phyloP scores from a whole-genome alignment of 805 yeast genomes.

The Nakazawaea anatomiae region DNA sequence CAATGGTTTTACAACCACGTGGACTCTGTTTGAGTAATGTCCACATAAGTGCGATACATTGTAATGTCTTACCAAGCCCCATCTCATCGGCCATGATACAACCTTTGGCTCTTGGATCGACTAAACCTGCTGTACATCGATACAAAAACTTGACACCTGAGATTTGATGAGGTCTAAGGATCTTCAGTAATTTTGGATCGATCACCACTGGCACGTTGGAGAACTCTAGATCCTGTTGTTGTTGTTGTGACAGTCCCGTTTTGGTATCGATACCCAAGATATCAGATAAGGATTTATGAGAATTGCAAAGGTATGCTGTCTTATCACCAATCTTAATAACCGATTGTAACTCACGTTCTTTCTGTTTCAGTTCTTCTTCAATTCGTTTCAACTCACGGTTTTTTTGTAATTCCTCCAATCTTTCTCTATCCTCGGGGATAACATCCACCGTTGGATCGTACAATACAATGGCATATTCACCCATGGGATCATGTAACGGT shows the following conservation, averaged over 20 bases:
- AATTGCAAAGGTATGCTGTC: slow-evolving; percentile 31
- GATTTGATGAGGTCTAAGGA: slow-evolving; percentile 91
- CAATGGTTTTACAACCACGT: slow-evolving; percentile 73
- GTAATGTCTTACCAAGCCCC: slow-evolving; percentile 91
- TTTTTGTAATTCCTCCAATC: slow-evolving; percentile 20
- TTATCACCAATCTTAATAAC: slow-evolving; percentile 10
- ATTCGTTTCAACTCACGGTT: slow-evolving; percentile 20
- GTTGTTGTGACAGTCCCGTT: slow-evolving; percentile 29
- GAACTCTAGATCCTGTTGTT: slow-evolving; percentile 29
- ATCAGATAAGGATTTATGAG: slow-evolving; percentile 69
- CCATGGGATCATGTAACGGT: slow-evolving; percentile 92
- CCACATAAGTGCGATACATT: slow-evolving; percentile 90
- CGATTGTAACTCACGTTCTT: slow-evolving; percentile 12
- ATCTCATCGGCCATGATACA: slow-evolving; percentile 98
- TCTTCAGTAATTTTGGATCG: slow-evolving; percentile 80
- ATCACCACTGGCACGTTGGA: slow-evolving; percentile 94
- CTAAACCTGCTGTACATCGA: slow-evolving; percentile 83
- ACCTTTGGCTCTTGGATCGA: slow-evolving; percentile 81
- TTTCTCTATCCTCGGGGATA: slow-evolving; percentile 20
- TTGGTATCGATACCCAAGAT: slow-evolving; percentile 62
- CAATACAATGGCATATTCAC: slow-evolving; percentile 88
- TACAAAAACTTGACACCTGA: slow-evolving; percentile 92
- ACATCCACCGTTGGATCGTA: slow-evolving; percentile 92
- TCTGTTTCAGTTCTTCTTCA: slow-evolving; percentile 16
- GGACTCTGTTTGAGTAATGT: slow-evolving; percentile 87